These are phyloP conservation scores for Verruconis gallopava DNA, from an alignment of 2,329 filamentous ascomycete species.

Conservation along the genomic window DNA sequence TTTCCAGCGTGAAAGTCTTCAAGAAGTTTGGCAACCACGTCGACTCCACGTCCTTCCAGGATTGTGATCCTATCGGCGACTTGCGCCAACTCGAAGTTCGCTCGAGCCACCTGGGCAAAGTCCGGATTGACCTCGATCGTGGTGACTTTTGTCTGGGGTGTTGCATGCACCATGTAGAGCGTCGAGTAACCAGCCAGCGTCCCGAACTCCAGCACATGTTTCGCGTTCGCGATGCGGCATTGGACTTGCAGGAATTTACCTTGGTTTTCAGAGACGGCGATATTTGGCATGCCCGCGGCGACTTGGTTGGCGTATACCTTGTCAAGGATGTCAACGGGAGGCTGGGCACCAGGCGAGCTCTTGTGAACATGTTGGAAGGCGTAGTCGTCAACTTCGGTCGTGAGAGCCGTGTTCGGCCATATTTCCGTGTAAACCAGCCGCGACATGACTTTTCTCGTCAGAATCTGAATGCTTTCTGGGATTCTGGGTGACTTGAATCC, in stretches of 20 bases:
- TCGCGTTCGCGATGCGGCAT: conserved; percentile 14
- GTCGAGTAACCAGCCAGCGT: conserved; percentile 42
- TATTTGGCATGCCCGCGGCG: conserved; percentile 20
- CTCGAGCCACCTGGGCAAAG: conserved; percentile 33
- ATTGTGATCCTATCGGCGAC: conserved; percentile 32
- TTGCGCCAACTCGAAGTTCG: conserved; percentile 30
- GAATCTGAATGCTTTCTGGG: no score
- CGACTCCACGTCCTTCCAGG: conserved; percentile 31
- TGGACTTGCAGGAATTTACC: conserved; percentile 10
- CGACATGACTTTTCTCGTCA: no score
- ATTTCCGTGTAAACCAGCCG: no score
- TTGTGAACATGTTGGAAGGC: background rate
- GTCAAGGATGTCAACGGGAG: conserved; percentile 14
- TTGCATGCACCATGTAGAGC: conserved; percentile 37
- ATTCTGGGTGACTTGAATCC: no score
- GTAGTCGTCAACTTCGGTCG: background rate
- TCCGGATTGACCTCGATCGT: conserved; percentile 38
- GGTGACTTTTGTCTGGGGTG: conserved; percentile 29
- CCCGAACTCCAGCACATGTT: conserved; percentile 38
- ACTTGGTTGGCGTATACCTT: conserved; percentile 16
- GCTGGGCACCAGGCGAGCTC: background rate
- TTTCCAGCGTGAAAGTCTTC: conserved; percentile 28
- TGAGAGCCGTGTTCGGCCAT: no score
- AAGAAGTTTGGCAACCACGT: conserved; percentile 28
- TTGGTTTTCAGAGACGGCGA: conserved; percentile 18